Conservation (phyloP, 2,329 filamentous ascomycete genomes). For the Fusarium decemcellulare region DNA sequence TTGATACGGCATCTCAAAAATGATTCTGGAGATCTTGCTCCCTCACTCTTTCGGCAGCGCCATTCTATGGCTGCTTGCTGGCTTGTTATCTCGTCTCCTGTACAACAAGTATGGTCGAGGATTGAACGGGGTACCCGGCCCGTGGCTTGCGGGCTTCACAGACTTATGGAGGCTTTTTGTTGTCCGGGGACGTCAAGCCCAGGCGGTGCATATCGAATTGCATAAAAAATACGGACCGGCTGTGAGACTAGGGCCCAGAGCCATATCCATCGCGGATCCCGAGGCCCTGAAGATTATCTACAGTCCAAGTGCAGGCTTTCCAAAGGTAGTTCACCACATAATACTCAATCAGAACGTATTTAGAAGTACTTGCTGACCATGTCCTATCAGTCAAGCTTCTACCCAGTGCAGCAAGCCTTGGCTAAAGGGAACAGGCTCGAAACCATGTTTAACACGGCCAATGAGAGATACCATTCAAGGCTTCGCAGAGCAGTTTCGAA, state of each 20-base stretch:
- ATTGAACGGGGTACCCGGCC: slow-evolving; percentile 17
- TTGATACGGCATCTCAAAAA: background rate
- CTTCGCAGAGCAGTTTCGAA: slow-evolving; percentile 56
- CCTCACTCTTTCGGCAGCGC: slow-evolving; percentile 15
- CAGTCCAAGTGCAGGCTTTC: slow-evolving; percentile 14
- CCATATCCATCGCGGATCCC: slow-evolving; percentile 14
- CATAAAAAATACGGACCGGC: slow-evolving; percentile 25
- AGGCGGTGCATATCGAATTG: slow-evolving; percentile 26
- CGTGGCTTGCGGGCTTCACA: slow-evolving; percentile 23
- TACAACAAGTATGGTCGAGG: slow-evolving; percentile 25
- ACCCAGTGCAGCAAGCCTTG: slow-evolving; percentile 47
- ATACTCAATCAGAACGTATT: background rate
- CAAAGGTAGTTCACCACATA: slow-evolving; percentile 4
- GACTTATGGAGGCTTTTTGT: slow-evolving; percentile 26
- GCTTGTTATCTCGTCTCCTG: slow-evolving; percentile 3
- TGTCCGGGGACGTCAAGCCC: slow-evolving; percentile 22
- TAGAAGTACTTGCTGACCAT: background rate
- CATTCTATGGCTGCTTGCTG: background rate
- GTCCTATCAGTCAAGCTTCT: slow-evolving; percentile 41
- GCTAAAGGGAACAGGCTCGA: slow-evolving; percentile 46
- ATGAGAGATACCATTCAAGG: slow-evolving; percentile 57
- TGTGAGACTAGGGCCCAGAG: slow-evolving; percentile 22
- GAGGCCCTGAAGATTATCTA: slow-evolving; percentile 18
- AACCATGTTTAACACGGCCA: slow-evolving; percentile 54
- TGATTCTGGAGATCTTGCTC: slow-evolving; percentile 10